A percentile compares a stretch with the other conserved stretches of the same genome.
phyloP scores from a whole-genome alignment of 768 basidiomycete genomes.

The Mycena maculata region DNA sequence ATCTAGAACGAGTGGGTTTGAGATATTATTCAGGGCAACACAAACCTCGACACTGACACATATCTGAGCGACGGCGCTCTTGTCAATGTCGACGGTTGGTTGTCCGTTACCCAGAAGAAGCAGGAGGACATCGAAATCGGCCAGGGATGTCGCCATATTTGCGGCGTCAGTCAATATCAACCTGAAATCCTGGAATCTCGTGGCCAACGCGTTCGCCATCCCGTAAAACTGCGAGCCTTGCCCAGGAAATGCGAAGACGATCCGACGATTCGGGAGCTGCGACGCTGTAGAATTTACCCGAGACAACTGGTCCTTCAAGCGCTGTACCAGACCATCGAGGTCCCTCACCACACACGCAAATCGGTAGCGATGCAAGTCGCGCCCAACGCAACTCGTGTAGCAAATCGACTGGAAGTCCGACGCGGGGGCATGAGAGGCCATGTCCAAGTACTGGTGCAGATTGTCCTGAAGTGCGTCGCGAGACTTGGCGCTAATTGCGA shows the following conservation, averaged over 20 bases:
- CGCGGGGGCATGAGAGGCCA: conserved; percentile 33
- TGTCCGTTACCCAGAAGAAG: conserved; percentile 36
- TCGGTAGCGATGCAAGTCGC: conserved; percentile 49
- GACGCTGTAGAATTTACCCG: conserved; percentile 3
- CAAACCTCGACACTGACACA: conserved; percentile 30
- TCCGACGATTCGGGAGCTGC: conserved; percentile 8
- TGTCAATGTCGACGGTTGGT: conserved; percentile 41
- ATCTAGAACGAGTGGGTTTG: conserved; percentile 36
- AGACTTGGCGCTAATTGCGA: conserved; percentile 51
- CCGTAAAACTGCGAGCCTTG: conserved; percentile 52
- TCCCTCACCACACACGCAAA: conserved; percentile 47
- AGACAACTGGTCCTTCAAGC: conserved; percentile 42
- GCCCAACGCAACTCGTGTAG: conserved; percentile 50
- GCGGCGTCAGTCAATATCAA: conserved; percentile 43
- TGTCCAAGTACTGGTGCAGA: conserved; percentile 45
- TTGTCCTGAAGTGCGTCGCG: conserved; percentile 44
- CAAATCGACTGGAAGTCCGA: conserved; percentile 47
- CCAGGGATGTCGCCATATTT: conserved; percentile 39
- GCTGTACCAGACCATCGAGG: conserved; percentile 47
- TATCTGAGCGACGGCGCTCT: conserved; percentile 48
- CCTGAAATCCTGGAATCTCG: conserved; percentile 44
- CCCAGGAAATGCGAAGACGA: conserved; percentile 49
- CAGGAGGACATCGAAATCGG: conserved; percentile 44
- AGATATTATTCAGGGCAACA: not conserved
- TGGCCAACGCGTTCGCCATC: conserved; percentile 48